Conservation (phyloP, 768 basidiomycete species). For the Boletales sp. region DNA sequence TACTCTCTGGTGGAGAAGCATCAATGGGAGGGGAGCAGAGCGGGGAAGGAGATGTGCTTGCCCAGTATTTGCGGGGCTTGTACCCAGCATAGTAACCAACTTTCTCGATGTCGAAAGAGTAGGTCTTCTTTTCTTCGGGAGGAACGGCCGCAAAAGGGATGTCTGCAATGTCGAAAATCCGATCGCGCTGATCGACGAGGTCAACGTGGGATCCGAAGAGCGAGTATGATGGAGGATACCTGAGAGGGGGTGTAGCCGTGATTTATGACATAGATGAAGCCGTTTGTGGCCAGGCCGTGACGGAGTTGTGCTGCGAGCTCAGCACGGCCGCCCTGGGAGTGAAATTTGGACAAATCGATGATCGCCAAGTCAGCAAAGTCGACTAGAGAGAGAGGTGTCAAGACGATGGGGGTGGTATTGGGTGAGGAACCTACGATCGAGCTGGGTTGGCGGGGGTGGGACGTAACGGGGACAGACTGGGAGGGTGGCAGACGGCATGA, state of each 20-base stretch:
- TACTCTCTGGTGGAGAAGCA: conserved; percentile 42
- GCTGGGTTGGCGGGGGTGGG: conserved; percentile 29
- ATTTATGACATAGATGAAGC: conserved; percentile 41
- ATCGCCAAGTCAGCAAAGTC: conserved; percentile 49
- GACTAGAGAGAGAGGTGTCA: conserved; percentile 22
- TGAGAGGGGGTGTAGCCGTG: conserved; percentile 38
- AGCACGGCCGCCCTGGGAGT: conserved; percentile 38
- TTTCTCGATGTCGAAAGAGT: conserved; percentile 36
- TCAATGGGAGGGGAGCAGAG: background rate
- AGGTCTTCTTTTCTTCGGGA: conserved; percentile 40
- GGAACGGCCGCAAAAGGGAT: conserved; percentile 40
- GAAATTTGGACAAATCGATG: conserved; percentile 46
- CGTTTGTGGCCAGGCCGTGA: conserved; percentile 39
- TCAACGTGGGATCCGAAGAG: conserved; percentile 10
- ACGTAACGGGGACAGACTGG: conserved; percentile 36
- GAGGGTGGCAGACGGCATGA: conserved; percentile 28
- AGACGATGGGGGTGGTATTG: too few species aligned
- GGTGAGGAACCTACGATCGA: conserved; percentile 28
- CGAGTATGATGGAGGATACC: conserved; percentile 8
- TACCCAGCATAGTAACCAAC: conserved; percentile 49
- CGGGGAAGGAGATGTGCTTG: conserved; percentile 12
- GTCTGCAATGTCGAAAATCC: conserved; percentile 48
- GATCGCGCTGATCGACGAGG: conserved; percentile 33
- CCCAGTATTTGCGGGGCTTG: conserved; percentile 48
- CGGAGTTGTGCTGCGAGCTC: conserved; percentile 29